Evolutionary conservation across 805 yeast genomes (phyloP).

Genomic region (Sugiyamaella boreocaroliniensis): DNA sequence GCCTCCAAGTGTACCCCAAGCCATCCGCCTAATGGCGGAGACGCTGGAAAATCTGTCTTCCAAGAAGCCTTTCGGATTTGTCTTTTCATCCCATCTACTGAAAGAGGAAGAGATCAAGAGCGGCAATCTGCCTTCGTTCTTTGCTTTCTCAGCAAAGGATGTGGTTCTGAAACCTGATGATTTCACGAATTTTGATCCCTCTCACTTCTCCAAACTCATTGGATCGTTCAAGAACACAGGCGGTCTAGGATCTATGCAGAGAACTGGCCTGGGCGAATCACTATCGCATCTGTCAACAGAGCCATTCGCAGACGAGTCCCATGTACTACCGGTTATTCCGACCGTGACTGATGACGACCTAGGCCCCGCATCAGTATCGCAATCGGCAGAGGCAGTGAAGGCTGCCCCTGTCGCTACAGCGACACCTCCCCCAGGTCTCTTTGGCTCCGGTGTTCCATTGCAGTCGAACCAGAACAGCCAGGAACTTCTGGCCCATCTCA

Average conservation of each 20-base stretch:
- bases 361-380: not conserved
- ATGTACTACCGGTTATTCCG: not conserved
- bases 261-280: constrained; percentile 1
- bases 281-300: not conserved
- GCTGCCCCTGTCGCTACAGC: constrained; percentile 24
- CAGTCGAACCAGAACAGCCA: constrained; percentile 46
- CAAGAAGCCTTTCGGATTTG: constrained; percentile 21
- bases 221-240: constrained; percentile 8
- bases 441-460: constrained; percentile 25
- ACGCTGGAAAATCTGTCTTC: constrained; percentile 19
- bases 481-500: constrained; percentile 74
- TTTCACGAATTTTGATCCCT: not conserved
- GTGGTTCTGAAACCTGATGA: not conserved
- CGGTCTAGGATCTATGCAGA: constrained; percentile 4
- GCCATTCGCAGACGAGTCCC: not conserved
- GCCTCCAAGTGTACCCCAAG: constrained; percentile 13
- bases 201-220: constrained; percentile 3
- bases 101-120: constrained; percentile 23
- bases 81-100: constrained; percentile 22
- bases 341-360: not conserved
- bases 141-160: constrained; percentile 18
- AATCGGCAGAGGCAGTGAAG: not conserved
- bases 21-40: constrained; percentile 13
- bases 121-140: constrained; percentile 23
- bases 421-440: constrained; percentile 73